Evolutionary conservation across 371 early-diverging fungal genomes (phyloP), one percentile per base, ranked within the genome.

Genomic region (Capillidium rhysosporum): DNA sequence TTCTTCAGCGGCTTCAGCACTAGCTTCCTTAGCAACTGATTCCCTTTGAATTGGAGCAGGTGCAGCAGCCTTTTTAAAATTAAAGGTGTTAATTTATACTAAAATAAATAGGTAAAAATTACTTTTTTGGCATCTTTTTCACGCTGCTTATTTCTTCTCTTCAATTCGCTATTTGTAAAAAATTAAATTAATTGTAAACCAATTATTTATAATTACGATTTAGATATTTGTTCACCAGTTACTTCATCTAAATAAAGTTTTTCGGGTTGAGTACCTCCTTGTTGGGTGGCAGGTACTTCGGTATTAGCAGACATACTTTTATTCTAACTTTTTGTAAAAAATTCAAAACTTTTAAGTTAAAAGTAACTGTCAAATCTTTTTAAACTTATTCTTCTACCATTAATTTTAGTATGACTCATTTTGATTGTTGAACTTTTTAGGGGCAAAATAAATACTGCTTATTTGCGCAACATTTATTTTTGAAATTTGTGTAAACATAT

Each of bases 211-310:
- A 56, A 69, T 34, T 77, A 87, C 90, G 70, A 74, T 80, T 96
- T 96, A 66, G 94, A 93, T 62, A 96, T 77, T 81, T 79, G 80
- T 70, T 94, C 94, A 38, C 91, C 91, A 29, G 97, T 92, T 31
- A 79, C 87, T 57, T 79, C 78, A 61, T 96, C 97, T 65, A 76
- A 63, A 66, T 82, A 64, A 52, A 84, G 78, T 71, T 89, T 89
- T 47, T 47, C 51, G 8, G 40, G 34, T 29, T 51, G 51, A 24
- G 51, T 51, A 26, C 25, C 47, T 12, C 51, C 51, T 4, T 10
- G 24, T 34, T 34, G 34, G 34, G 7, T 34, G 12, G 34, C 34
- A 12, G 4, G 4, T 4, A 34, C 34, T 34, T 34, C 34, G 34
- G 34, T 34, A 4, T 34, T 4, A 7, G 7, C 34, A 4, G 34